Percentiles rank a stretch among this genome's conserved stretches.
phyloP scores from a whole-genome alignment of 1,139 yeast genomes.

The Hemisphaericaspora subhashii region DNA sequence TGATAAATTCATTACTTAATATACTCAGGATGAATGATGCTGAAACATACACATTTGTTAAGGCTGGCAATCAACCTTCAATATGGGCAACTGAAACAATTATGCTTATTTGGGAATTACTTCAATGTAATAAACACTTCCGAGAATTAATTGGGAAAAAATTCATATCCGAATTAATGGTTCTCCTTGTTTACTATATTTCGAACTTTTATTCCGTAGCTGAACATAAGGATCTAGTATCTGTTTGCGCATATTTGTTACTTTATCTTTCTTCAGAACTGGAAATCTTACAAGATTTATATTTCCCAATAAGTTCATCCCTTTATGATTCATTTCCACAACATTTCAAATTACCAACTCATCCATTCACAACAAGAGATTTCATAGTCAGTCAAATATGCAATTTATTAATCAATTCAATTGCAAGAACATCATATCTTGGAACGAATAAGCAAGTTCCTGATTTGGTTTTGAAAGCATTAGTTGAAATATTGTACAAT shows the following conservation, averaged over 20 bases:
- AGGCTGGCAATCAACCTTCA: constrained; percentile 33
- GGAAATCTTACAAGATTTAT: constrained; percentile 35
- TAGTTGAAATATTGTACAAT: constrained; percentile 61
- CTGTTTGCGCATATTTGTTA: constrained; percentile 60
- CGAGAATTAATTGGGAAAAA: constrained; percentile 48
- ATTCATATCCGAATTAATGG: constrained; percentile 53
- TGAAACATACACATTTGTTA: constrained; percentile 17
- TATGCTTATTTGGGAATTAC: constrained; percentile 72
- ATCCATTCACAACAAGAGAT: constrained; percentile 58
- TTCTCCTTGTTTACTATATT: constrained; percentile 58
- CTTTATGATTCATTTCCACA: constrained; percentile 50
- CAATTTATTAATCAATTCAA: constrained; percentile 16
- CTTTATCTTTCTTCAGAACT: constrained; percentile 60
- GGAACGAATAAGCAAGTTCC: constrained; percentile 8
- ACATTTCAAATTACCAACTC: constrained; percentile 37
- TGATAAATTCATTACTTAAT: constrained; percentile 47
- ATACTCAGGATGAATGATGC: constrained; percentile 44
- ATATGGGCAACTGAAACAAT: constrained; percentile 56
- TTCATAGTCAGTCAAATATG: constrained; percentile 57
- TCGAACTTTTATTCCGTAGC: constrained; percentile 37
- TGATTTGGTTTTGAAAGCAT: constrained; percentile 23
- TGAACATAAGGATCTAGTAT: constrained; percentile 47
- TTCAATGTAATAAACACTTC: constrained; percentile 66
- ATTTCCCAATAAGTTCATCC: constrained; percentile 37
- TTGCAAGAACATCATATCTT: constrained; percentile 3